phyloP scores from a whole-genome alignment of 805 yeast species.

The Saccharomyces eubayanus region DNA sequence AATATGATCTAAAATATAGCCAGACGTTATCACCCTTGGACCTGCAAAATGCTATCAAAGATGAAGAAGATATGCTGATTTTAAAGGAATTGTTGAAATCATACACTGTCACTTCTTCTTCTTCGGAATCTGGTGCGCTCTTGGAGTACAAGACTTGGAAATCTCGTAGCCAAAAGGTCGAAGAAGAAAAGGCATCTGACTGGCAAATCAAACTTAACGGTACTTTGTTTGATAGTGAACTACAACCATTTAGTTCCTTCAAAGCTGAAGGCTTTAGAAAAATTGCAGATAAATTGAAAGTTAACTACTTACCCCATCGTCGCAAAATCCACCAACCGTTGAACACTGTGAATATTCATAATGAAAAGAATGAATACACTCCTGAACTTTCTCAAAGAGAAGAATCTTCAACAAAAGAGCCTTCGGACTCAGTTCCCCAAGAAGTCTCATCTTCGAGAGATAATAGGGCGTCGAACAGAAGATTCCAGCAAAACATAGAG shows the following conservation, averaged over 20 bases:
- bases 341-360: constrained; percentile 58
- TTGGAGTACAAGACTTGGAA: constrained; percentile 22
- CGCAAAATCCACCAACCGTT: constrained; percentile 60
- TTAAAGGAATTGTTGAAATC: constrained; percentile 38
- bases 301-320: constrained; percentile 75
- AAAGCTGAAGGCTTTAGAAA: constrained; percentile 66
- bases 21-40: constrained; percentile 31
- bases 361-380: constrained; percentile 35
- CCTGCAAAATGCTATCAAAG: constrained; percentile 51
- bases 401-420: constrained; percentile 16
- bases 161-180: constrained; percentile 11
- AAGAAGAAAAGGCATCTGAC: constrained; percentile 5
- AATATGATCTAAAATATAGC: neutral
- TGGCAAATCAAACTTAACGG: constrained; percentile 23
- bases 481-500: constrained; percentile 82
- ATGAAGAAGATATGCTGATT: constrained; percentile 62
- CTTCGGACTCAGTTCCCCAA: constrained; percentile 9
- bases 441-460: constrained; percentile 66
- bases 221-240: constrained; percentile 25
- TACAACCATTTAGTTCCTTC: constrained; percentile 41
- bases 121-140: neutral
- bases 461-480: constrained; percentile 77
- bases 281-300: constrained; percentile 63
- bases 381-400: constrained; percentile 11
- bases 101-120: neutral